Percentiles rank a stretch among this genome's conserved stretches.
phyloP scores from a whole-genome alignment of 768 basidiomycete species.

The Rickenella mellea region DNA sequence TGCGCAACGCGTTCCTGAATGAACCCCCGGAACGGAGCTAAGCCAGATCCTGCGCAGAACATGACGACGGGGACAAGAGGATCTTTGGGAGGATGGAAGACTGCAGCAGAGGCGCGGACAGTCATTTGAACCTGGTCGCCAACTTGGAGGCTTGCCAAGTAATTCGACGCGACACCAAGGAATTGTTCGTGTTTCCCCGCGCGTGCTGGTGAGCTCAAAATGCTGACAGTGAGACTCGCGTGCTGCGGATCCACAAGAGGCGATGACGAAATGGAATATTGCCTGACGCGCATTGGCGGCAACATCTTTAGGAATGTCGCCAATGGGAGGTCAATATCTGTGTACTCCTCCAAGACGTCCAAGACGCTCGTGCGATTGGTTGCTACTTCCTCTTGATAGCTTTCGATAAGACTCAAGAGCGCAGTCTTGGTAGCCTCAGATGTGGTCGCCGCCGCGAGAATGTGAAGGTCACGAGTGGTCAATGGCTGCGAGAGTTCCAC shows the following conservation, averaged over 20 bases:
- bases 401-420: conserved; percentile 19
- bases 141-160: conserved; percentile 28
- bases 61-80: conserved; percentile 30
- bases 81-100: conserved; percentile 36
- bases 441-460: conserved; percentile 18
- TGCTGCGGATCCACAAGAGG: conserved; percentile 33
- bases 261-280: conserved; percentile 43
- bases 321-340: conserved; percentile 26
- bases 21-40: conserved; percentile 43
- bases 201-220: conserved; percentile 28
- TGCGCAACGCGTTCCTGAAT: conserved; percentile 40
- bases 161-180: conserved; percentile 38
- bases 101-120: conserved; percentile 26
- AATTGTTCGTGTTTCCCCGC: conserved; percentile 24
- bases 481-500: conserved; percentile 40
- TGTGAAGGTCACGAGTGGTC: conserved; percentile 30
- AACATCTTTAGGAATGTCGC: conserved; percentile 30
- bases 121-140: conserved; percentile 35
- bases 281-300: conserved; percentile 37
- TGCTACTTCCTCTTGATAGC: conserved; percentile 25
- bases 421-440: conserved; percentile 15
- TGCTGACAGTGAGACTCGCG: conserved; percentile 34
- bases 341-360: conserved; percentile 29
- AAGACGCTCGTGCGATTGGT: conserved; percentile 30
- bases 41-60: conserved; percentile 37